phyloP scores from a whole-genome alignment of 129 eudicot genomes.

The Arctium lappa region DNA sequence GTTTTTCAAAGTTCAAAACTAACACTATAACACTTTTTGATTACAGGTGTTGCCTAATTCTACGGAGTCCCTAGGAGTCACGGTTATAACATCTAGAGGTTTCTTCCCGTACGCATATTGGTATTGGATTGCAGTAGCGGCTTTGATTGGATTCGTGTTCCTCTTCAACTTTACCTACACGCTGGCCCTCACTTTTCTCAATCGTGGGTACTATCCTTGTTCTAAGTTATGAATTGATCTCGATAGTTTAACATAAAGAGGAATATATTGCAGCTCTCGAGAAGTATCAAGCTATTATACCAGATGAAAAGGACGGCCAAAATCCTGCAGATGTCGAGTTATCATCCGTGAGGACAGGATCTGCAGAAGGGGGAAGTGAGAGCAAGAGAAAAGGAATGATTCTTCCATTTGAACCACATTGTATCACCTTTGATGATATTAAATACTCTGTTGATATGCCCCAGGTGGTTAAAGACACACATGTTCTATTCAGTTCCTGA shows the following conservation, averaged over 20 bases:
- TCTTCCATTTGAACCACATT: constrained; percentile 67
- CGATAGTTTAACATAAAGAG: too few relatives aligned
- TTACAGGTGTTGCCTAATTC: not conserved
- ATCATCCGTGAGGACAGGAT: constrained; percentile 2
- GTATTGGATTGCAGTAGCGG: constrained; percentile 60
- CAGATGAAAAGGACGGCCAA: constrained; percentile 3
- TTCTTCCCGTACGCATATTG: constrained; percentile 42
- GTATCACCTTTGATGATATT: constrained; percentile 58
- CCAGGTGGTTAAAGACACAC: constrained; percentile 23
- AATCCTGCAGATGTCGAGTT: constrained; percentile 14
- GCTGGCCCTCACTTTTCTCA: constrained; percentile 36
- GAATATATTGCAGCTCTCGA: constrained; percentile 41
- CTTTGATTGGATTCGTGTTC: constrained; percentile 37
- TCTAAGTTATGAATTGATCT: too few relatives aligned
- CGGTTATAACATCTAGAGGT: constrained; percentile 39
- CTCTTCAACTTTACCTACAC: constrained; percentile 34
- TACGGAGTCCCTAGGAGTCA: too few relatives aligned
- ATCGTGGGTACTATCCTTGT: constrained; percentile 27
- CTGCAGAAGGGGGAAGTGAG: not conserved
- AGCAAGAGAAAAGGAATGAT: constrained; percentile 39
- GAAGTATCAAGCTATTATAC: constrained; percentile 29
- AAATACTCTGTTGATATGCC: constrained; percentile 76
- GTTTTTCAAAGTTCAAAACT: too few relatives aligned
- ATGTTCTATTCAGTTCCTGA: too few relatives aligned
- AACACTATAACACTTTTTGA: not conserved